Percentiles rank a stretch among this genome's conserved stretches.
These are phyloP conservation scores for Fimicolochytrium jonesii DNA, from an alignment of 192 early-diverging fungal species.

Conservation along the genomic window DNA sequence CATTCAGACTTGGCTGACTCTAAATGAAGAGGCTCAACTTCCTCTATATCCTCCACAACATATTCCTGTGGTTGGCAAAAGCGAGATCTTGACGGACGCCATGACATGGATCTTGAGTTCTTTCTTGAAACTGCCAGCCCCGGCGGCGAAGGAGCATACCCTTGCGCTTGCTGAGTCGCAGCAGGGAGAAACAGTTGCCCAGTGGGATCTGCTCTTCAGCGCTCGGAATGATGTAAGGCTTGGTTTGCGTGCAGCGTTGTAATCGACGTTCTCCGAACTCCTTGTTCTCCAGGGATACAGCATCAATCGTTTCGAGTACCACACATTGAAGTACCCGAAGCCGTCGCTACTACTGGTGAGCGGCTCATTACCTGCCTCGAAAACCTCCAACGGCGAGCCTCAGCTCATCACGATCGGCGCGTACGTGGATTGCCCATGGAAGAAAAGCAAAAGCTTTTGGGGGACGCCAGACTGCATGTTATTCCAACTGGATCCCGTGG, in stretches of 20 bases:
- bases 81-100: slow-evolving; percentile 8
- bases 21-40: neutral
- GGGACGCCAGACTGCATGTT: neutral
- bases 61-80: neutral
- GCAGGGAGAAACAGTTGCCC: neutral
- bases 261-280: neutral
- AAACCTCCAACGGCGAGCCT: neutral
- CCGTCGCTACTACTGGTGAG: too few relatives aligned
- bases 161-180: neutral
- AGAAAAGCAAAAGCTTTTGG: slow-evolving; percentile 10
- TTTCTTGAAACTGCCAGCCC: neutral
- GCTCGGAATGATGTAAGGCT: slow-evolving; percentile 8
- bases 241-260: neutral
- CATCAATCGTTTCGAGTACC: slow-evolving; percentile 15
- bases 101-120: neutral
- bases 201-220: slow-evolving; percentile 9
- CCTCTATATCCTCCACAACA: neutral
- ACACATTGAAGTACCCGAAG: slow-evolving; percentile 16
- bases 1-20: neutral
- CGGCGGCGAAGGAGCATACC: neutral
- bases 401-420: neutral
- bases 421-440: slow-evolving; percentile 9
- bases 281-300: slow-evolving; percentile 5
- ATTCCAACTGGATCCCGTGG: neutral
- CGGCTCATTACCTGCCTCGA: neutral